These are phyloP conservation scores for Solanum commersonii DNA, from an alignment of 257 asterid species.

Conservation along the genomic window DNA sequence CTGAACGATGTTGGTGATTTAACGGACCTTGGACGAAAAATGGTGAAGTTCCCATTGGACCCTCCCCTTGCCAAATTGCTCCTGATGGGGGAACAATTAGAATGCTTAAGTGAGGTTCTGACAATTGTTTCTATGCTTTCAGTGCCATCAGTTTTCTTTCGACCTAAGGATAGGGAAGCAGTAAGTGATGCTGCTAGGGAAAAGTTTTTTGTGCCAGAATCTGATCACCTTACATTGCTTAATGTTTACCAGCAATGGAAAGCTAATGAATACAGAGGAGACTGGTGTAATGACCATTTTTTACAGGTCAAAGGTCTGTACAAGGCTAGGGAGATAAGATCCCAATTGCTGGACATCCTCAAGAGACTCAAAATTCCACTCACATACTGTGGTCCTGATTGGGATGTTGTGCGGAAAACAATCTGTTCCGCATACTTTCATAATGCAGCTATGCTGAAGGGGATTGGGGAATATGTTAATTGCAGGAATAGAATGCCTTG, in stretches of 20 bases:
- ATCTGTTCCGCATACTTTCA: conserved; percentile 88
- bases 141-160: conserved; percentile 79
- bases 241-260: conserved; percentile 88
- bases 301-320: conserved; percentile 79
- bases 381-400: conserved; percentile 72
- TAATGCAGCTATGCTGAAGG: conserved; percentile 69
- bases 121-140: conserved; percentile 95
- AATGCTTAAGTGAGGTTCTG: conserved; percentile 73
- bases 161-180: conserved; percentile 90
- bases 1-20: conserved; percentile 65
- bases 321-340: conserved; percentile 82
- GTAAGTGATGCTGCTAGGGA: conserved; percentile 94
- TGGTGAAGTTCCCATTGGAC: conserved; percentile 92
- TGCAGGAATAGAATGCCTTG: conserved; percentile 88
- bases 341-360: conserved; percentile 67
- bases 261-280: conserved; percentile 66
- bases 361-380: conserved; percentile 60
- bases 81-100: conserved; percentile 68
- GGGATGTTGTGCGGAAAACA: conserved; percentile 77
- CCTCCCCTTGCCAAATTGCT: conserved; percentile 95
- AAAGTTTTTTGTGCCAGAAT: conserved; percentile 84
- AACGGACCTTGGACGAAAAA: conserved; percentile 83
- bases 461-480: conserved; percentile 78
- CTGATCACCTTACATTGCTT: conserved; percentile 80
- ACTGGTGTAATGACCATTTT: conserved; percentile 87